phyloP scores from a whole-genome alignment of 2,329 filamentous ascomycete genomes.

The Elsinoe fawcettii region DNA sequence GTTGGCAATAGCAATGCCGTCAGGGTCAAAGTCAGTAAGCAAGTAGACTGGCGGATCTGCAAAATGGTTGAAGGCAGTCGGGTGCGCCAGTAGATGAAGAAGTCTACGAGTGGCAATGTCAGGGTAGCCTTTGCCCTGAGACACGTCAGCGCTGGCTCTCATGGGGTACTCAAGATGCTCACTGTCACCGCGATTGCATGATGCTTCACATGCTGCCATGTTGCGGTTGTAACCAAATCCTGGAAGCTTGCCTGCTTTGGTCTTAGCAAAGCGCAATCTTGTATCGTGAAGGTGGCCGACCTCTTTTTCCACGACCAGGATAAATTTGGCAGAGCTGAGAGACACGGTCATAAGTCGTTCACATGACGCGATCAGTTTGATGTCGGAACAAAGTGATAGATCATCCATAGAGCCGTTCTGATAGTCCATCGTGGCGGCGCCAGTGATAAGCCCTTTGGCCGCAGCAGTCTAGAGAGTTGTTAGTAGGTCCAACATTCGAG shows the following conservation, averaged over 20 bases:
- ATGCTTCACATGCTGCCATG: conserved; percentile 45
- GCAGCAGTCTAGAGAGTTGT: conserved; percentile 51
- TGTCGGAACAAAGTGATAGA: conserved; percentile 42
- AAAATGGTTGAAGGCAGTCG: conserved; percentile 39
- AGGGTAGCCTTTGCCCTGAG: conserved; percentile 72
- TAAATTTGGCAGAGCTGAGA: conserved; percentile 49
- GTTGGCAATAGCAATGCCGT: conserved; percentile 64
- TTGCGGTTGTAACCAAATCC: conserved; percentile 51
- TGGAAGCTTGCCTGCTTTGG: conserved; percentile 61
- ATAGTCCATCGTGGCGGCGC: conserved; percentile 45
- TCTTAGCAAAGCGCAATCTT: conserved; percentile 20
- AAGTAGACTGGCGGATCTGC: conserved; percentile 47
- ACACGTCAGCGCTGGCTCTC: conserved; percentile 15
- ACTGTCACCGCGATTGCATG: conserved; percentile 64
- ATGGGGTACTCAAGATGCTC: conserved; percentile 19
- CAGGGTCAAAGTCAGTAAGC: conserved; percentile 68
- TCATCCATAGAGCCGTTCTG: conserved; percentile 38
- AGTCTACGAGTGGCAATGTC: conserved; percentile 64
- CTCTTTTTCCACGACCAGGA: conserved; percentile 75
- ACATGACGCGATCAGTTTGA: conserved; percentile 52
- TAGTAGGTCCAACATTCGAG: background rate
- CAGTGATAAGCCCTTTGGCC: conserved; percentile 63
- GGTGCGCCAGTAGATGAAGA: conserved; percentile 46
- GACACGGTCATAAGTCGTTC: conserved; percentile 45
- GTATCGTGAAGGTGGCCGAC: conserved; percentile 32